A percentile compares a stretch with the other conserved stretches of the same genome.
Evolutionary conservation across 2,329 filamentous ascomycete species (phyloP).

Genomic region (Trichophyton verrucosum): DNA sequence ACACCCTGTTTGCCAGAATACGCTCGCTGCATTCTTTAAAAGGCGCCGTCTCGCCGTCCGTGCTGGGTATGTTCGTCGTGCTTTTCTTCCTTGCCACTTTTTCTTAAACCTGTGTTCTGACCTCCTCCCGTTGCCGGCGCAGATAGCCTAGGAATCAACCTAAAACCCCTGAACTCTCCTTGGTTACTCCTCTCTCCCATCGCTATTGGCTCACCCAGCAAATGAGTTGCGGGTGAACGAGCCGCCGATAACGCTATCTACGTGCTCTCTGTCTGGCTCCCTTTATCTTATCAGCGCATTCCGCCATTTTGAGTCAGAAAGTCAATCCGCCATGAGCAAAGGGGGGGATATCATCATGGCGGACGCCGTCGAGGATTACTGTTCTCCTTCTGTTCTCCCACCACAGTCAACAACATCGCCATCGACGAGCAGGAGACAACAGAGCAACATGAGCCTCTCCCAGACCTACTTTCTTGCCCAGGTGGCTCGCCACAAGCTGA

Average conservation of each 20-base stretch:
- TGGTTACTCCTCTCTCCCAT: too few relatives aligned
- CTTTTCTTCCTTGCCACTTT: neutral
- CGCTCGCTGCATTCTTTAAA: neutral
- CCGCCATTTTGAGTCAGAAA: neutral
- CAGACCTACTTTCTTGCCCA: constrained; percentile 98
- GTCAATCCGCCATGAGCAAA: neutral
- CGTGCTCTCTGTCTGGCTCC: too few relatives aligned
- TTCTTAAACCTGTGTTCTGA: neutral
- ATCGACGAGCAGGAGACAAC: constrained; percentile 41
- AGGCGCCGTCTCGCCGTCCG: neutral
- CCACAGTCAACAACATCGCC: constrained; percentile 21
- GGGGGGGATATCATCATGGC: neutral
- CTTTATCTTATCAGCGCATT: neutral
- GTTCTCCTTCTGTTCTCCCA: constrained; percentile 19
- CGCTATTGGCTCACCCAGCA: neutral
- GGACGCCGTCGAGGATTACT: neutral
- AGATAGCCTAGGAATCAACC: neutral
- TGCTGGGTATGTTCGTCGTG: neutral
- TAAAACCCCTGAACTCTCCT: neutral
- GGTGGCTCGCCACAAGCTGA: constrained; percentile 92
- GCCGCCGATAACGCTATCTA: neutral
- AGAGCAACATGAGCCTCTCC: constrained; percentile 83
- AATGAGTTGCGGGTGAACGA: neutral
- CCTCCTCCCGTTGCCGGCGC: neutral
- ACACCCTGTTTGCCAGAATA: neutral